Evolutionary conservation across 345 rosid genomes (phyloP), one percentile per base, ranked within the genome.

Genomic region (Noccaea bulbosa): DNA sequence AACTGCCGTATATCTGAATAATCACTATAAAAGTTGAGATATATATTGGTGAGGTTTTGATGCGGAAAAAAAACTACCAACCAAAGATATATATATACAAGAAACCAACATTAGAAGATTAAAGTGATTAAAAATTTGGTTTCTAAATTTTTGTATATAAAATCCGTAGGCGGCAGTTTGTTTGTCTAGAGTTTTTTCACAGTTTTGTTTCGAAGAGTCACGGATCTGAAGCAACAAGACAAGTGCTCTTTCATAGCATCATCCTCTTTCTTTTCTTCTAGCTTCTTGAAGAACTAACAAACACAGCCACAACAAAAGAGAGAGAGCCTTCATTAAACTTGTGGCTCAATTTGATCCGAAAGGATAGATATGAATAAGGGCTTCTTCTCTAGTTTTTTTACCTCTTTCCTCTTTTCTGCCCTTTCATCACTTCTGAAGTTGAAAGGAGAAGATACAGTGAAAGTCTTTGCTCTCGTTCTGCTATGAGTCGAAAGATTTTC

Each of bases 361-460:
- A 65, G 20, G 20, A 64, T 27, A 27, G 39, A 41, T 41, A 50
- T 8, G 39, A 55, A 70, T 40, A 10, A 12, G 39, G 14, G 27
- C 10, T n/a, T 11, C 11, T 15, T 56, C 41, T 59, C 38, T 27
- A 49, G 17, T 58, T 78, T 17, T 78, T 17, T 55, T 83, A 79
- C 97, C 99, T 89, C 96, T 78, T 79, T 94, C 77, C 93, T 80
- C 85, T 78, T 91, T 57, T 81, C 83, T 8, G 90, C 97, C 68
- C 97, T 81, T 81, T 91, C 96, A 69, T 82, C 98, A 34, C 92
- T 88, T 75, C 87, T 85, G 79, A 91, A 86, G 77, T 82, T 80
- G 78, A 89, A 94, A 24, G 93, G 89, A 50, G 78, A 71, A 34
- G 84, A 80, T 32, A 77, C 51, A 71, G 74, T 75, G 56, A 83